Evolutionary conservation across 345 rosid genomes (phyloP).

Genomic region (Hirschfeldia incana): DNA sequence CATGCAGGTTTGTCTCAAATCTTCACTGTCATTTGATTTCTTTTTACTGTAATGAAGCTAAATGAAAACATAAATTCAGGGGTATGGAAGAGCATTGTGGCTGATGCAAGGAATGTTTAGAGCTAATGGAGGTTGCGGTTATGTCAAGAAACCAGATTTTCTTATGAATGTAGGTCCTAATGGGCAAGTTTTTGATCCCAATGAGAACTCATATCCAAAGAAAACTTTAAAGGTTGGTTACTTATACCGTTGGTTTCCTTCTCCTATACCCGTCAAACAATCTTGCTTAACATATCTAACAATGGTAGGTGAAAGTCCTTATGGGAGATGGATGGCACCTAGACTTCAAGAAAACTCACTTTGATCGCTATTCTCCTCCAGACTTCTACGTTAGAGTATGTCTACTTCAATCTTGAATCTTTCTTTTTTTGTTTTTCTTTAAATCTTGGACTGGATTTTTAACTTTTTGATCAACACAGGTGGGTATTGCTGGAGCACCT

Average conservation of each 20-base stretch:
- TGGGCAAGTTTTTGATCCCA: conserved; percentile 57
- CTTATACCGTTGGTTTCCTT: not conserved
- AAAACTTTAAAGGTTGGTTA: conserved; percentile 66
- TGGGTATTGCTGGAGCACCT: conserved; percentile 74
- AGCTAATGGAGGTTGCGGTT: conserved; percentile 93
- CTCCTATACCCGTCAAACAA: not conserved
- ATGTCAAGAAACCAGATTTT: conserved; percentile 83
- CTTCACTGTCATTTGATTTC: not conserved
- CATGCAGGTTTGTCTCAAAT: conserved; percentile 67
- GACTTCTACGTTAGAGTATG: conserved; percentile 80
- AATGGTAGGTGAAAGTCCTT: conserved; percentile 63
- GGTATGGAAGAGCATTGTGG: conserved; percentile 83
- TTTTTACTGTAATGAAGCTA: conserved; percentile 1
- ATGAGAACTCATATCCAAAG: conserved; percentile 41
- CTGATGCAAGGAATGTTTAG: conserved; percentile 90
- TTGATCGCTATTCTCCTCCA: conserved; percentile 85
- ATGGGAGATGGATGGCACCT: conserved; percentile 92
- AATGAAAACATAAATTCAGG: conserved; percentile 42
- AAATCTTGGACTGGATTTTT: not conserved
- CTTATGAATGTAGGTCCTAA: conserved; percentile 45
- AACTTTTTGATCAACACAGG: conserved; percentile 41
- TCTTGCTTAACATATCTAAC: conserved; percentile 14
- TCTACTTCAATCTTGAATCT: conserved; percentile 5
- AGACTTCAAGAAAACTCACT: conserved; percentile 79
- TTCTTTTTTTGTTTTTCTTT: not conserved